A percentile compares a stretch with the other conserved stretches of the same genome.
These are phyloP conservation scores for Arachnomyces sp. DNA, from an alignment of 2,329 filamentous ascomycete genomes.

Conservation along the genomic window DNA sequence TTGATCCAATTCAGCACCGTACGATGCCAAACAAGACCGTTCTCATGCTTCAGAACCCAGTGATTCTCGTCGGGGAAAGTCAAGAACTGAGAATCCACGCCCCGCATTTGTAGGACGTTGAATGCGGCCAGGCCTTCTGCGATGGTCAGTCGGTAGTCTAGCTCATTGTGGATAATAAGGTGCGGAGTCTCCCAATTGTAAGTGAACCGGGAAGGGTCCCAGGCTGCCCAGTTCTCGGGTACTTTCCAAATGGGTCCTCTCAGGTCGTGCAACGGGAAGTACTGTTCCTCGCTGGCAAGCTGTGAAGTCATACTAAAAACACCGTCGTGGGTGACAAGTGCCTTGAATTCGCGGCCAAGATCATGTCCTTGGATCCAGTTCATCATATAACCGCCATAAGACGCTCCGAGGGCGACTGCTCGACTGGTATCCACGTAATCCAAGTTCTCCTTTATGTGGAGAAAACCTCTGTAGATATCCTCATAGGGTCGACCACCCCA, in stretches of 20 bases:
- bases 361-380: constrained; percentile 52
- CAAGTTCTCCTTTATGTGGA: constrained; percentile 44
- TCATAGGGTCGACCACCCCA: constrained; percentile 51
- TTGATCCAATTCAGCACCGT: constrained; percentile 75
- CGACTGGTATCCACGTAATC: constrained; percentile 47
- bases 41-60: constrained; percentile 87
- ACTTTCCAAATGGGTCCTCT: constrained; percentile 45
- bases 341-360: constrained; percentile 50
- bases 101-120: constrained; percentile 70
- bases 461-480: constrained; percentile 49
- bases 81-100: constrained; percentile 68
- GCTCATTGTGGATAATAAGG: constrained; percentile 80
- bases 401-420: constrained; percentile 47
- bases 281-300: constrained; percentile 46
- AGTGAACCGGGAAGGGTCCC: constrained; percentile 51
- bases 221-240: constrained; percentile 46
- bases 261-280: constrained; percentile 49
- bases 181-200: constrained; percentile 78
- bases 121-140: constrained; percentile 79
- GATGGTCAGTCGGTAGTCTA: constrained; percentile 82
- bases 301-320: constrained; percentile 39
- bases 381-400: constrained; percentile 55
- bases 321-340: constrained; percentile 49
- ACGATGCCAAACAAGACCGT: constrained; percentile 81
- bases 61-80: constrained; percentile 75